Conservation (phyloP, 2,329 filamentous ascomycete species). For the Exophiala alcalophila region DNA sequence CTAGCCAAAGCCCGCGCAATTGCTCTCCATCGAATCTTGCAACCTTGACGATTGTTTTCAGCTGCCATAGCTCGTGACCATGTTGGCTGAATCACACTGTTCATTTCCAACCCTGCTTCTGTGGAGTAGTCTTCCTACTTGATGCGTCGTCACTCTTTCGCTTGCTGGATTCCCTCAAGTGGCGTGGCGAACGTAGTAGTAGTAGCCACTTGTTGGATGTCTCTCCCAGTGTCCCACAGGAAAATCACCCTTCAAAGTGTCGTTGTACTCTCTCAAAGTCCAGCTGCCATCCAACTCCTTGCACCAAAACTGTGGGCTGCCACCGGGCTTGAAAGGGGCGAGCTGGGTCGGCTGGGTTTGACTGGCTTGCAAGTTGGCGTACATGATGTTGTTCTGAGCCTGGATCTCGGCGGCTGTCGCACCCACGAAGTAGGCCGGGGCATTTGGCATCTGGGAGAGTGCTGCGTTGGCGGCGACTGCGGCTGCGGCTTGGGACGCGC, state of each 20-base stretch:
- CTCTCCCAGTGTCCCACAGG: constrained; percentile 29
- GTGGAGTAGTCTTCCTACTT: too few species aligned
- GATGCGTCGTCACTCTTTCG: too few species aligned
- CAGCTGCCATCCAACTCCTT: constrained; percentile 37
- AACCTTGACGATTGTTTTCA: too few species aligned
- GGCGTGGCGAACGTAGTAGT: constrained; percentile 28
- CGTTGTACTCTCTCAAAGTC: constrained; percentile 33
- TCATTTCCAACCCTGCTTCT: too few species aligned
- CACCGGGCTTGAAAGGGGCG: constrained; percentile 34
- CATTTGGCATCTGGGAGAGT: constrained; percentile 26
- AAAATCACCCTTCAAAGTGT: constrained; percentile 27
- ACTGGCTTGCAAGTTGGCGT: constrained; percentile 24
- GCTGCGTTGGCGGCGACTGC: constrained; percentile 27
- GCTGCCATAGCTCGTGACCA: too few species aligned
- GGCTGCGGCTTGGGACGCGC: constrained; percentile 26
- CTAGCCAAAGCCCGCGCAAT: too few species aligned
- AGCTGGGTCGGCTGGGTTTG: constrained; percentile 31
- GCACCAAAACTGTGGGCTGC: constrained; percentile 37
- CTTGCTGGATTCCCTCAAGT: constrained; percentile 8
- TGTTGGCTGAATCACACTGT: too few species aligned
- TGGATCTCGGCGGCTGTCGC: constrained; percentile 31
- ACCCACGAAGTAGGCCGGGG: constrained; percentile 30
- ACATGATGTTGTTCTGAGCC: constrained; percentile 33
- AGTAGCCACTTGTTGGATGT: constrained; percentile 28
- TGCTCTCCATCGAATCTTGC: too few species aligned